These are phyloP conservation scores for Neopestalotiopsis rosae DNA, from an alignment of 2,329 filamentous ascomycete genomes.

Conservation along the genomic window DNA sequence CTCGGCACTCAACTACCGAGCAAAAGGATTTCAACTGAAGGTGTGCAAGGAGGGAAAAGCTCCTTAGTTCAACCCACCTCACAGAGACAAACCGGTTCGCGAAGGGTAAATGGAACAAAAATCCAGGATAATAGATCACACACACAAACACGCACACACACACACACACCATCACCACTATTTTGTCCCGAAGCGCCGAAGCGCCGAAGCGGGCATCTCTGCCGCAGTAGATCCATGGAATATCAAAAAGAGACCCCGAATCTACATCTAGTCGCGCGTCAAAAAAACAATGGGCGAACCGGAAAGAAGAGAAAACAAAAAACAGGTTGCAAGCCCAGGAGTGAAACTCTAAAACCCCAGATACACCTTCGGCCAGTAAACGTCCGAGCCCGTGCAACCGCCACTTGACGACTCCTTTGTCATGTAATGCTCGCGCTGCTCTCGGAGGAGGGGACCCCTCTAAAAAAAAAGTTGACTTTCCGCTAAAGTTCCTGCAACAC, in stretches of 20 bases:
- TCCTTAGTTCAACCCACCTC: neutral
- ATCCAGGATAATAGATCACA: neutral
- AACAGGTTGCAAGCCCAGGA: neutral
- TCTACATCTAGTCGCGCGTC: neutral
- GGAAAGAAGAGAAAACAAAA: neutral
- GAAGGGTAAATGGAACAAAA: neutral
- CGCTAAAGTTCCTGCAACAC: no score
- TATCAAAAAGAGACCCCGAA: neutral
- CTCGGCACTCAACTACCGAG: constrained; percentile 1
- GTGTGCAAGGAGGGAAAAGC: neutral
- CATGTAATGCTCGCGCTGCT: no score
- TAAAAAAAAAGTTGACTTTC: no score
- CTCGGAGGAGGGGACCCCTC: no score
- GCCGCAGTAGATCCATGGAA: neutral
- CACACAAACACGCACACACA: no score
- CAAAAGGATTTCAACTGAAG: neutral
- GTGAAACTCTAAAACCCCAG: neutral
- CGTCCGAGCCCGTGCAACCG: no score
- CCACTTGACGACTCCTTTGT: no score
- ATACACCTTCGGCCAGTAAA: no score
- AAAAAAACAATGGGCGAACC: neutral
- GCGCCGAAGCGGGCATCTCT: neutral
- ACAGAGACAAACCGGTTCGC: neutral
- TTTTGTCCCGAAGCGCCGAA: neutral
- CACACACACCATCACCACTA: no score